Evolutionary conservation across 2,329 filamentous ascomycete genomes (phyloP).

Genomic region (Blastomyces gilchristii): DNA sequence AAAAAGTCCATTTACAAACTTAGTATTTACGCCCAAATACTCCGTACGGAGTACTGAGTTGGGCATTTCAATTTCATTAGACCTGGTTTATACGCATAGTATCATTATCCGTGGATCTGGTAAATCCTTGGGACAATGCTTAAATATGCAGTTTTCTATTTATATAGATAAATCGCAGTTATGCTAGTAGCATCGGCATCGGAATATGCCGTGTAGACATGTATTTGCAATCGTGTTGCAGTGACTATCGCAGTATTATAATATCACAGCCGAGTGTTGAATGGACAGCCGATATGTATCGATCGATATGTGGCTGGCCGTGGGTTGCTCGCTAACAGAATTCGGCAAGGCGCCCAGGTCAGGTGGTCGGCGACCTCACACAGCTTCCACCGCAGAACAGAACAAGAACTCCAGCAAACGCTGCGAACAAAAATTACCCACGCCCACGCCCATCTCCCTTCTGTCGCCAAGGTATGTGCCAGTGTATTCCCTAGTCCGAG

Average conservation of each 20-base stretch:
- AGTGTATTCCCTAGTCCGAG: conserved; percentile 14
- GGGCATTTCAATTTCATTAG: too few relatives aligned
- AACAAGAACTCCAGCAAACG: conserved; percentile 10
- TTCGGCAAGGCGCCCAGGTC: conserved; percentile 25
- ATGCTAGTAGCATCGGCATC: background rate
- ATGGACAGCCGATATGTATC: background rate
- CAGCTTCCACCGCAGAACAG: conserved; percentile 26
- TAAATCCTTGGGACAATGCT: background rate
- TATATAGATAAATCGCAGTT: background rate
- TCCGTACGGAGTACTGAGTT: background rate
- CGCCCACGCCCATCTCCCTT: background rate
- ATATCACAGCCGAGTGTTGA: too few relatives aligned
- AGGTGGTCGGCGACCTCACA: conserved; percentile 18
- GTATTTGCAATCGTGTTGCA: background rate
- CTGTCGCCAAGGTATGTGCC: conserved; percentile 16
- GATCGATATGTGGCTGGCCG: background rate
- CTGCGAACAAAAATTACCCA: conserved; percentile 1
- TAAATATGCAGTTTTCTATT: background rate
- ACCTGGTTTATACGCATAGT: background rate
- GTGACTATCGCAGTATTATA: background rate
- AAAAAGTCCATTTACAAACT: background rate
- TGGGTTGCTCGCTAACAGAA: conserved; percentile 32
- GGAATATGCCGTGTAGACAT: background rate
- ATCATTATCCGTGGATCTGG: background rate
- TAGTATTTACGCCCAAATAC: background rate